phyloP scores from a whole-genome alignment of 2,329 filamentous ascomycete genomes.

The Colletotrichum cordylinicola region DNA sequence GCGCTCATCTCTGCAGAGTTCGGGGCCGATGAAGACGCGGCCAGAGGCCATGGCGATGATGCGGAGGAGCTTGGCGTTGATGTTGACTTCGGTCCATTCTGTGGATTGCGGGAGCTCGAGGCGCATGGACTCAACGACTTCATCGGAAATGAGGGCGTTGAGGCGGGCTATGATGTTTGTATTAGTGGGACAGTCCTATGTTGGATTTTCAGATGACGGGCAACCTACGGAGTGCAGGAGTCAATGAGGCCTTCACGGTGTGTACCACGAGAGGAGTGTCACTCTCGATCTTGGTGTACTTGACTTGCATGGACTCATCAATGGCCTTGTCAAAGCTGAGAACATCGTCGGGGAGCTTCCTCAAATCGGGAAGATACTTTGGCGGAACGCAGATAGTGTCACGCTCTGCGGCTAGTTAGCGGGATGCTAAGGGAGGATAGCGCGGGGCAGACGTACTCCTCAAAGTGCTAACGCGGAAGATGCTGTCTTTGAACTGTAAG shows the following conservation, averaged over 20 bases:
- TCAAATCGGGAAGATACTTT: constrained; percentile 35
- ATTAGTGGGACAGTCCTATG: neutral
- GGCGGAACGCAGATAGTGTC: constrained; percentile 32
- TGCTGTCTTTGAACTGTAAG: constrained; percentile 32
- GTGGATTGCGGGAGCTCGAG: constrained; percentile 38
- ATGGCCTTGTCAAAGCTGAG: constrained; percentile 33
- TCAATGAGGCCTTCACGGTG: constrained; percentile 36
- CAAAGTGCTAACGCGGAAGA: constrained; percentile 33
- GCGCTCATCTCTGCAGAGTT: constrained; percentile 47
- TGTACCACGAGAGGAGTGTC: constrained; percentile 30
- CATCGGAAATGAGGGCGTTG: constrained; percentile 36
- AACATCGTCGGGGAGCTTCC: constrained; percentile 34
- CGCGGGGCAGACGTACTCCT: constrained; percentile 17
- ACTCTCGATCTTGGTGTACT: constrained; percentile 36
- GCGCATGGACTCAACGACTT: constrained; percentile 38
- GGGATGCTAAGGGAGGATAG: neutral
- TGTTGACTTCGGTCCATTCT: constrained; percentile 46
- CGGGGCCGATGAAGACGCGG: constrained; percentile 51
- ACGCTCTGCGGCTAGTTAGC: constrained; percentile 21
- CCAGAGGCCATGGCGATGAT: constrained; percentile 53
- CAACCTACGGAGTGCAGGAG: constrained; percentile 34
- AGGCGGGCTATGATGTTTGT: constrained; percentile 31
- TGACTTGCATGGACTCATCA: constrained; percentile 33
- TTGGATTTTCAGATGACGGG: neutral
- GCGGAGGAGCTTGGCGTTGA: constrained; percentile 46